Base-by-base conservation (phyloP, 2,329 filamentous ascomycete species). In the Hypoxylon sp. region DNA sequence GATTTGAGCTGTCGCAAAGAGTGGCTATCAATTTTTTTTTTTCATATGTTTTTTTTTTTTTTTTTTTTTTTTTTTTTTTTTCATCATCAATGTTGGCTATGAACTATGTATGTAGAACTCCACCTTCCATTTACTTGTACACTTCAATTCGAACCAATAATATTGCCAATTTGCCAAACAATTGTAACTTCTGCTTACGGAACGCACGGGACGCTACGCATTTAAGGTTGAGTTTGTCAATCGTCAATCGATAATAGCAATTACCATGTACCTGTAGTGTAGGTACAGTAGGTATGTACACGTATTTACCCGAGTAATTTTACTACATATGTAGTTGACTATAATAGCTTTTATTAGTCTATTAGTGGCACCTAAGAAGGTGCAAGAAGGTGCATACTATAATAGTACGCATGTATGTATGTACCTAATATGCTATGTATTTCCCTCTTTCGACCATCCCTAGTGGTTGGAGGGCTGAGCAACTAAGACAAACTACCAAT, bases 311-410 rank as follows among this genome's bases (percentile, higher is more conserved):
- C 39, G 39, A 44, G 39, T 22, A 44, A 44, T 44, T 22, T 44
- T 44, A 44, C 17, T 44, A 22, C n/a, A n/a, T n/a, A n/a, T n/a
- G n/a, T n/a, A n/a, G n/a, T n/a, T n/a, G n/a, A n/a, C 39, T 51
- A 50, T 13, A n/a, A 56, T 57, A 31, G 47, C 44, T 54, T 44
- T 65, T 48, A 39, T 39, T 61, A 61, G 61, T 29, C 19, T 22
- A 3, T 22, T 22, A 22, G 19, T 22, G 53, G 19, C 47, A 53
- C 54, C 39, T 53, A 46, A 46, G 50, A 53, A 47, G 14, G 13
- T 26, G 8, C 31, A 35, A 13, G 24, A 26, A 19, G 24, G 13
- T 44, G 35, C 50, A 52, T 54, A 37, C n/a, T n/a, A n/a, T n/a
- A n/a, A n/a, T n/a, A n/a, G n/a, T n/a, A n/a, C n/a, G n/a, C n/a